phyloP scores from a whole-genome alignment of 164 flowering plant genomes.

The Liriodendron chinense region DNA sequence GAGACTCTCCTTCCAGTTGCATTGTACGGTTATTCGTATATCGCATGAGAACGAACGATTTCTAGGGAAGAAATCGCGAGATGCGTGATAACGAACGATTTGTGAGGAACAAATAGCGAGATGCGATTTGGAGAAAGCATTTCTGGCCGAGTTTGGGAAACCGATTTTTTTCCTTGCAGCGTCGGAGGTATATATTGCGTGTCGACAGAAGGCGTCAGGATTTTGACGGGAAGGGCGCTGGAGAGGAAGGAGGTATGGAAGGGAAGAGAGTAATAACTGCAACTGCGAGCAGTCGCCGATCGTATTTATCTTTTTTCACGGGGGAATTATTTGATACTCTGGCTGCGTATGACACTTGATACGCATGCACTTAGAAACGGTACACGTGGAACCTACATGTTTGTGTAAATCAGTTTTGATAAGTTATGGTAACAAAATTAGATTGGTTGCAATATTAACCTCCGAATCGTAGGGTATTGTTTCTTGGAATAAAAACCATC shows the following conservation, averaged over 20 bases:
- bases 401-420: too few species aligned
- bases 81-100: neutral
- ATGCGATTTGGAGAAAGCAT: neutral
- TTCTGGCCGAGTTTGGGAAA: neutral
- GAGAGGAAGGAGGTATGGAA: slow-evolving; percentile 3
- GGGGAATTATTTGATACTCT: neutral
- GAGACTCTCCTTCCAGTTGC: neutral
- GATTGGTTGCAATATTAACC: too few species aligned
- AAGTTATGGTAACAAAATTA: too few species aligned
- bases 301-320: slow-evolving; percentile 24
- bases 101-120: neutral
- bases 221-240: neutral
- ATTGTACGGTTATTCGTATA: neutral
- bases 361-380: too few species aligned
- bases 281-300: slow-evolving; percentile 17
- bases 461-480: too few species aligned
- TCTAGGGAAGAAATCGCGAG: neutral
- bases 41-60: neutral
- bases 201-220: neutral
- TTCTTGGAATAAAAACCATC: too few species aligned
- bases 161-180: neutral
- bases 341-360: too few species aligned
- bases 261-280: slow-evolving; percentile 8
- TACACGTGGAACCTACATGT: too few species aligned
- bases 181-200: neutral